Conservation (phyloP, 2,329 filamentous ascomycete species). For the Rutstroemia sp. region DNA sequence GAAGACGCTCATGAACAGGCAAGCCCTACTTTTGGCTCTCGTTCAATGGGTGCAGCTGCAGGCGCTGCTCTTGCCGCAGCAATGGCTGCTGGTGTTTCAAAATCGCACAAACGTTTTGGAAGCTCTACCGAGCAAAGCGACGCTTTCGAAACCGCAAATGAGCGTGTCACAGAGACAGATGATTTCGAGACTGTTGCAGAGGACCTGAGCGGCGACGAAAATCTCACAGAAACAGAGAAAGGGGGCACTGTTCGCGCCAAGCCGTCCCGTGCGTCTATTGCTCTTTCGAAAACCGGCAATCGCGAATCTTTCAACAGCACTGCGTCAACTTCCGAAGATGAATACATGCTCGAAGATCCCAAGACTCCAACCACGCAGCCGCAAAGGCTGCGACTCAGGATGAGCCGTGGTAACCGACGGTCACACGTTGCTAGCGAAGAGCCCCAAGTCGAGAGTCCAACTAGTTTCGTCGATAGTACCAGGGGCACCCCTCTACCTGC, state of each 20-base stretch:
- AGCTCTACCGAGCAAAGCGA: conserved; percentile 72
- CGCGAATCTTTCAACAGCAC: conserved; percentile 75
- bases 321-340: conserved; percentile 77
- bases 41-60: conserved; percentile 19
- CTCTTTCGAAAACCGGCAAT: conserved; percentile 42
- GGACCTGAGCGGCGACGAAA: conserved; percentile 67
- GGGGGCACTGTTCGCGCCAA: conserved; percentile 32
- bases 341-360: conserved; percentile 56
- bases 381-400: conserved; percentile 63
- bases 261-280: conserved; percentile 31
- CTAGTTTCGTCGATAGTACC: conserved; percentile 45
- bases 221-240: conserved; percentile 74
- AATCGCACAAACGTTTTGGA: conserved; percentile 60
- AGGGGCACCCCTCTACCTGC: conserved; percentile 41
- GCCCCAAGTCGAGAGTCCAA: conserved; percentile 49
- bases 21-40: conserved; percentile 47
- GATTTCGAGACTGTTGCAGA: conserved; percentile 94
- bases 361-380: conserved; percentile 61
- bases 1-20: conserved; percentile 63
- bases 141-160: conserved; percentile 67
- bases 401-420: conserved; percentile 55
- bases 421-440: conserved; percentile 57
- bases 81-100: conserved; percentile 13
- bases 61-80: conserved; percentile 29
- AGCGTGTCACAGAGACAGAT: conserved; percentile 80